Evolutionary conservation across 345 rosid genomes (phyloP).

Genomic region (Luvunga scandens): DNA sequence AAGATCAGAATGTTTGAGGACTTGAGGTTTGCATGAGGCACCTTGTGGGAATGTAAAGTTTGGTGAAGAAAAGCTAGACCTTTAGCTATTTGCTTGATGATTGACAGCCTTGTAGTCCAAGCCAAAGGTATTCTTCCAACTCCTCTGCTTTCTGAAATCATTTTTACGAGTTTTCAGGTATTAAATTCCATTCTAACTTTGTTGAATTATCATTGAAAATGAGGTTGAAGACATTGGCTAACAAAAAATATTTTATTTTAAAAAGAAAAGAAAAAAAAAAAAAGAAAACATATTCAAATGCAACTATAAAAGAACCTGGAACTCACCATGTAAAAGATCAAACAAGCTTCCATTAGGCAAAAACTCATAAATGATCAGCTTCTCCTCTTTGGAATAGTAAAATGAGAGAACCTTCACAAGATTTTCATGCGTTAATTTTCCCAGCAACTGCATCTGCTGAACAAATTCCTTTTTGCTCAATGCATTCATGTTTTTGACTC

Average conservation of each 20-base stretch:
- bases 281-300: neutral
- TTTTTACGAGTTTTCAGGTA: neutral
- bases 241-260: no score
- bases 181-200: neutral
- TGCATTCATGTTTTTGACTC: conserved; percentile 31
- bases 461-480: conserved; percentile 44
- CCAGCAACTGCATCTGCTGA: conserved; percentile 52
- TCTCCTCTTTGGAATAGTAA: conserved; percentile 51
- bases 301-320: neutral
- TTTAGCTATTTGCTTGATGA: conserved; percentile 45
- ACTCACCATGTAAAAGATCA: conserved; percentile 54
- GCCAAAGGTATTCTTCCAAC: conserved; percentile 37
- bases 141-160: conserved; percentile 38
- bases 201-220: neutral
- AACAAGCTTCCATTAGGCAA: conserved; percentile 42
- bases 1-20: conserved; percentile 43
- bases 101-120: conserved; percentile 41
- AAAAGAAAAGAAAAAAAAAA: no score
- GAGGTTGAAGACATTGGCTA: neutral
- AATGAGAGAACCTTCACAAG: conserved; percentile 42
- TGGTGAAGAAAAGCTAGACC: conserved; percentile 44
- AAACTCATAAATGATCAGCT: conserved; percentile 49
- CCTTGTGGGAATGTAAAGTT: conserved; percentile 40
- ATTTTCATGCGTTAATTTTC: conserved; percentile 49
- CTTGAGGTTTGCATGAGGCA: conserved; percentile 59